phyloP scores from a whole-genome alignment of 345 rosid genomes.

The Sapria himalayana region DNA sequence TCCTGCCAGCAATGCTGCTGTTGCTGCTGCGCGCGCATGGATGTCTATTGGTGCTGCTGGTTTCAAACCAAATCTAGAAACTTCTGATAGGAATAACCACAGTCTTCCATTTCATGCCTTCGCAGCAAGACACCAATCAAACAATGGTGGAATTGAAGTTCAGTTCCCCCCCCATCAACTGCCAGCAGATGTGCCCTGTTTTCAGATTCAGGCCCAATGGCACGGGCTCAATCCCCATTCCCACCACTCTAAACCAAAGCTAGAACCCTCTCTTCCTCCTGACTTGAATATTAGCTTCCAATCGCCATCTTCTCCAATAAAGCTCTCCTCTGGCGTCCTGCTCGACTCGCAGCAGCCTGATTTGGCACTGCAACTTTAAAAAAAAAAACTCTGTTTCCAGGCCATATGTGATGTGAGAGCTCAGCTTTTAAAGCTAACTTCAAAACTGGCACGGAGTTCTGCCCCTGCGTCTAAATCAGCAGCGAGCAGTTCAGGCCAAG shows the following conservation, averaged over 20 bases:
- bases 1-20: slow-evolving; percentile 39
- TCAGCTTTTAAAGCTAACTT: too few species aligned
- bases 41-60: slow-evolving; percentile 73
- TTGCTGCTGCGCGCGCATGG: slow-evolving; percentile 63
- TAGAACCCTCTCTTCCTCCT: slow-evolving; percentile 60
- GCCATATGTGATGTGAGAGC: too few species aligned
- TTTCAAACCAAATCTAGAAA: slow-evolving; percentile 27
- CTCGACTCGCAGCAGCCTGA: slow-evolving; percentile 91
- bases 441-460: too few species aligned
- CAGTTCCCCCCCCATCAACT: slow-evolving; percentile 34
- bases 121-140: slow-evolving; percentile 25
- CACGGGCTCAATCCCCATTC: slow-evolving; percentile 28
- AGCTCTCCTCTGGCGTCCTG: slow-evolving; percentile 48
- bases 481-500: too few species aligned
- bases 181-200: slow-evolving; percentile 34
- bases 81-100: slow-evolving; percentile 20
- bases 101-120: slow-evolving; percentile 37
- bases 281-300: slow-evolving; percentile 76
- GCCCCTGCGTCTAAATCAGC: too few species aligned
- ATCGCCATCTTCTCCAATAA: slow-evolving; percentile 70
- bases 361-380: slow-evolving; percentile 70
- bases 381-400: neutral
- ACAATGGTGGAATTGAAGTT: slow-evolving; percentile 17
- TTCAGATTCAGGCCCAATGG: slow-evolving; percentile 48
- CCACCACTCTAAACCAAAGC: slow-evolving; percentile 42